Base-by-base conservation (phyloP, 352 stramenopile genomes). In the Pythium myriotylum region DNA sequence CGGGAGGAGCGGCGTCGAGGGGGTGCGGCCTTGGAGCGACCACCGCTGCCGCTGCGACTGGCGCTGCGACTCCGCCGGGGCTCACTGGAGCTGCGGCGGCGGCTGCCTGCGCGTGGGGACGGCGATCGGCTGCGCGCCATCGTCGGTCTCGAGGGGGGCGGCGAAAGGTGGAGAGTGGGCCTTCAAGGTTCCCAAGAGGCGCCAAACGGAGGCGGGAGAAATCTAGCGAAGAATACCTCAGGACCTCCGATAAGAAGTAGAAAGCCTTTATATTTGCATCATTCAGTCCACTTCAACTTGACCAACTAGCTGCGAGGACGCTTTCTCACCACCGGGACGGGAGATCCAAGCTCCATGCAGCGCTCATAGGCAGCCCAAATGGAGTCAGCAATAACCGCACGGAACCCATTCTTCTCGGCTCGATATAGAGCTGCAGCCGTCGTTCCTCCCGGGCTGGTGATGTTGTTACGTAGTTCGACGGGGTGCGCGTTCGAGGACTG, bases 341-440 rank as follows among this genome's bases (percentile, higher is more conserved):
- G 72, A 16, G 85, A 95, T 17, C 96, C 96, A 53, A 99, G 90
- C 75, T 98, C 96, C 26, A 98, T 83, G 48, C 81, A 95, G 49
- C 93, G 76, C 71, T 97, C 82, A 73, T 98, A 99, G 22, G 92
- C 96, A 20, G 94, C 94, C 96, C 96, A 99, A 54, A 98, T 97
- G 22, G 95, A 97, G 74, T 98, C 86, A 39, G 86, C 77, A 63
- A 97, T 97, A 26, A 97, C 90, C 0, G 91, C 94, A 40, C 94
- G 86, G 72, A 98, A 98, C 45, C 89, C 92, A 42, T 97, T 97
- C 70, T 97, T 97, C 74, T 99, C 96, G n/a, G 97, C 82, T 29
- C 95, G 89, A 62, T 98, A 99, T 39, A 98, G 85, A 10, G 94
- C 95, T 4, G 84, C 88, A 6, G 96, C 95, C 2, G 96, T 99